Evolutionary conservation across 2,329 filamentous ascomycete species (phyloP).

Genomic region (Aspergillus pseudoterreus): DNA sequence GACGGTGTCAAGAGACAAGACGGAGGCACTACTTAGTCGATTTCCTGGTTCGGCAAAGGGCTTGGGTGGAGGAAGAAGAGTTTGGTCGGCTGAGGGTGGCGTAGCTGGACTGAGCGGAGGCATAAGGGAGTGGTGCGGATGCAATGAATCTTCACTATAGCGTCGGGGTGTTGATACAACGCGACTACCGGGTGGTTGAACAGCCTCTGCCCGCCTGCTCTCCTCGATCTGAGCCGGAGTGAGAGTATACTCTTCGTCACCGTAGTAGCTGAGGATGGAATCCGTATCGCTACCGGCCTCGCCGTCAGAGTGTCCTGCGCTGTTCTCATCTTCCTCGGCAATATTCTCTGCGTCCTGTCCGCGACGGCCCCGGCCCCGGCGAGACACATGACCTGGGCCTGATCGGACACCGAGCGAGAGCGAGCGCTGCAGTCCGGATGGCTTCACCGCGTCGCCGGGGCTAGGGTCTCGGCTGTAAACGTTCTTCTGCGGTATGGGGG

Average conservation of each 20-base stretch:
- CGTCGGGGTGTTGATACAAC: constrained; percentile 25
- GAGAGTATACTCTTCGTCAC: constrained; percentile 38
- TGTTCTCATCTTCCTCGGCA: neutral
- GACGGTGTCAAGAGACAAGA: constrained; percentile 54
- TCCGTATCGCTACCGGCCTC: constrained; percentile 37
- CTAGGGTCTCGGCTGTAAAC: constrained; percentile 35
- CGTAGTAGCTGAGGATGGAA: constrained; percentile 32
- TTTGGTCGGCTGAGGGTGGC: constrained; percentile 20
- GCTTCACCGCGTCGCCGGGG: constrained; percentile 22
- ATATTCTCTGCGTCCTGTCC: constrained; percentile 20
- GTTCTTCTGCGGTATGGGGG: neutral
- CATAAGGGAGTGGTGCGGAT: constrained; percentile 12
- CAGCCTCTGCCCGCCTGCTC: constrained; percentile 21
- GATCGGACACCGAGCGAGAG: constrained; percentile 39
- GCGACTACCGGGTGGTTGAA: constrained; percentile 4
- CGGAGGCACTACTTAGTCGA: constrained; percentile 41
- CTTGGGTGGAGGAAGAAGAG: constrained; percentile 6
- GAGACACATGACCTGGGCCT: constrained; percentile 36
- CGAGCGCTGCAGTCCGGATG: constrained; percentile 30
- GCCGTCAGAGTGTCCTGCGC: constrained; percentile 20
- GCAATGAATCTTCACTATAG: constrained; percentile 30
- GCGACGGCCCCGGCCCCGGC: constrained; percentile 24
- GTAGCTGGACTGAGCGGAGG: constrained; percentile 11
- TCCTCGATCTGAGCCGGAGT: constrained; percentile 32
- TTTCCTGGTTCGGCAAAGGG: constrained; percentile 13